Evolutionary conservation across 2,329 filamentous ascomycete species (phyloP), one percentile per base, ranked within the genome.

Genomic region (Emericellopsis cladophorae): DNA sequence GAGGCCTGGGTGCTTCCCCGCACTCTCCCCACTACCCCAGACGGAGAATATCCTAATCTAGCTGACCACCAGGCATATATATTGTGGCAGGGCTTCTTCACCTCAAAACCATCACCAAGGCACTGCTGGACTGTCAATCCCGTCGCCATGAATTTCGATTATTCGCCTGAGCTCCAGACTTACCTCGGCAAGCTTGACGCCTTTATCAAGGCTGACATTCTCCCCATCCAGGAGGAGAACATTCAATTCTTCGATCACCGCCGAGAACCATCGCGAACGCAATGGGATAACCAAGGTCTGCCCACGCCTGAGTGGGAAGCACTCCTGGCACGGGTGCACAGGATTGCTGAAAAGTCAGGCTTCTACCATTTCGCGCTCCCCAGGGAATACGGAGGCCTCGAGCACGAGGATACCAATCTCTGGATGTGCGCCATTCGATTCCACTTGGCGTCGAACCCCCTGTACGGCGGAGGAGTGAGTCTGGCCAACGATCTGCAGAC

Each of bases 171-270:
- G 14, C 36, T 46, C 11, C 41, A 40, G 26, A 36, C 37, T 12
- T 46, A 44, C 32, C 33, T 48, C 5, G 37, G 39, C n/a, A 36
- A 36, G 31, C 29, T 48, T 4, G 44, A 48, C 31, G 18, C 31
- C 8, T 48, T 48, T 29, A 42, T 46, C 24, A 15, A 39, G 4
- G 7, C 31, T 5, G 37, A 18, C 2, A 42, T 48, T 14, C 33
- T 45, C 1, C 46, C 46, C 2, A 29, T 48, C 4, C 44, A 48
- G 21, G n/a, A 46, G 8, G 33, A 42, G 29, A 45, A 48, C 23
- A 44, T 43, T 21, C 44, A 46, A 15, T 48, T 48, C 38, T 48
- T 48, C 21, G 46, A 48, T 15, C 42, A 48, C 11, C 42, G 44
- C 7, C 42, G 46, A 2, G 46, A 48, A 32, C 35, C 44, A 5